Evolutionary conservation across 176 grass and related monocot genomes (phyloP).

Genomic region (Typha latifolia): DNA sequence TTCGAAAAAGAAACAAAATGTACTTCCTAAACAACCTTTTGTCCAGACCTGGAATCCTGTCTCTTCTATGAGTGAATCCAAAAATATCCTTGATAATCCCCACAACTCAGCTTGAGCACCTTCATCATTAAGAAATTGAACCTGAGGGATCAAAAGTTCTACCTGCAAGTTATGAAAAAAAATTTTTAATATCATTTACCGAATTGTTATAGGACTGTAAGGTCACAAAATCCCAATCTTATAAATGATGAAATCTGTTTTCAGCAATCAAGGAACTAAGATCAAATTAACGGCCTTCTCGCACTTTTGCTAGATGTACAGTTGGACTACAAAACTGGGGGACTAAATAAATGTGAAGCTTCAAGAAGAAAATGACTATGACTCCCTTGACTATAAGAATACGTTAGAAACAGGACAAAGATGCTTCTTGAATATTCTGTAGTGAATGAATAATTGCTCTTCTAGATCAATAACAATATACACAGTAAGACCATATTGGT

Average conservation of each 20-base stretch:
- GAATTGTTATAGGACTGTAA: not conserved
- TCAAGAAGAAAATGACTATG: too few species aligned
- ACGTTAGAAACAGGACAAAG: too few species aligned
- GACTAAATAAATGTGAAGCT: too few species aligned
- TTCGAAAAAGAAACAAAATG: constrained; percentile 1
- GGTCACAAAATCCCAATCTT: not conserved
- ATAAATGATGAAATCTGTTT: not conserved
- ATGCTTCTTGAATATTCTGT: too few species aligned
- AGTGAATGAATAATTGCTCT: too few species aligned
- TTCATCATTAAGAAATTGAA: constrained; percentile 90
- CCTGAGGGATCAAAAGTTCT: constrained; percentile 80
- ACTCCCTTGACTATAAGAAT: too few species aligned
- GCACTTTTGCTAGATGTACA: too few species aligned
- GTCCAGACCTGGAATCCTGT: constrained; percentile 64
- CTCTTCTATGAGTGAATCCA: constrained; percentile 67
- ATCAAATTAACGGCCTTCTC: too few species aligned
- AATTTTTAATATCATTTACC: not conserved
- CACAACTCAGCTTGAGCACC: constrained; percentile 91
- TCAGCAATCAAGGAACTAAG: not conserved
- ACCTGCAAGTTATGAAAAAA: constrained; percentile 33
- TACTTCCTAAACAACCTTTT: constrained; percentile 31
- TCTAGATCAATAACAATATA: too few species aligned
- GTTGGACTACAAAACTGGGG: too few species aligned
- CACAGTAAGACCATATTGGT: too few species aligned
- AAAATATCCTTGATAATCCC: constrained; percentile 72